phyloP scores from a whole-genome alignment of 2,329 filamentous ascomycete genomes.

The Trichoderma citrinoviride region DNA sequence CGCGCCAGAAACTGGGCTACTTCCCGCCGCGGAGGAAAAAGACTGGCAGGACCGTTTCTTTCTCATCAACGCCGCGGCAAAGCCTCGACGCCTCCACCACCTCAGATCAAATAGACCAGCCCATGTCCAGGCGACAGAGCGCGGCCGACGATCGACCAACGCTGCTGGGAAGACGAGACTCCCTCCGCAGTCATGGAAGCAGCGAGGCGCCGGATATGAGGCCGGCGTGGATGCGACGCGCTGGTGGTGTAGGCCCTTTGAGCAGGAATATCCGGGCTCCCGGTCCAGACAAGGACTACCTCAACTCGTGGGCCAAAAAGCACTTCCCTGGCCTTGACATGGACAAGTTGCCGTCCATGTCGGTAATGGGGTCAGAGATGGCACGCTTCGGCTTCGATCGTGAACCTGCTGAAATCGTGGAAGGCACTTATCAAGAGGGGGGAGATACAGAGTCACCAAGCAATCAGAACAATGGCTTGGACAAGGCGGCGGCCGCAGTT shows the following conservation, averaged over 20 bases:
- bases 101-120: constrained; percentile 37
- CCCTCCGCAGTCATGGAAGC: constrained; percentile 38
- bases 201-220: constrained; percentile 41
- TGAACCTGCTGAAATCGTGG: constrained; percentile 45
- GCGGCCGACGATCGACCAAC: constrained; percentile 39
- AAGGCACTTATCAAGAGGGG: constrained; percentile 51
- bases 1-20: constrained; percentile 78
- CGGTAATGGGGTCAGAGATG: constrained; percentile 59
- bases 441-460: constrained; percentile 41
- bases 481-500: constrained; percentile 81
- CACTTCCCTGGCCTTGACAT: constrained; percentile 77
- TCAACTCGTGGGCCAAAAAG: constrained; percentile 81
- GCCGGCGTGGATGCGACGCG: constrained; percentile 69
- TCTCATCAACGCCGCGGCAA: constrained; percentile 63
- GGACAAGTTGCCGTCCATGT: constrained; percentile 65
- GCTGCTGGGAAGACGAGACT: constrained; percentile 35
- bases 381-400: constrained; percentile 55
- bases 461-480: constrained; percentile 58
- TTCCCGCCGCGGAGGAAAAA: constrained; percentile 90
- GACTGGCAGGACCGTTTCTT: constrained; percentile 66
- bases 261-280: constrained; percentile 66
- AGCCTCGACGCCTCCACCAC: constrained; percentile 59
- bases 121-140: constrained; percentile 45
- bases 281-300: constrained; percentile 77
- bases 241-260: constrained; percentile 86